Percentiles rank a stretch among this genome's conserved stretches.
Conservation (phyloP, 495 filamentous ascomycete genomes). For the Hypoxylon crocopeplum region DNA sequence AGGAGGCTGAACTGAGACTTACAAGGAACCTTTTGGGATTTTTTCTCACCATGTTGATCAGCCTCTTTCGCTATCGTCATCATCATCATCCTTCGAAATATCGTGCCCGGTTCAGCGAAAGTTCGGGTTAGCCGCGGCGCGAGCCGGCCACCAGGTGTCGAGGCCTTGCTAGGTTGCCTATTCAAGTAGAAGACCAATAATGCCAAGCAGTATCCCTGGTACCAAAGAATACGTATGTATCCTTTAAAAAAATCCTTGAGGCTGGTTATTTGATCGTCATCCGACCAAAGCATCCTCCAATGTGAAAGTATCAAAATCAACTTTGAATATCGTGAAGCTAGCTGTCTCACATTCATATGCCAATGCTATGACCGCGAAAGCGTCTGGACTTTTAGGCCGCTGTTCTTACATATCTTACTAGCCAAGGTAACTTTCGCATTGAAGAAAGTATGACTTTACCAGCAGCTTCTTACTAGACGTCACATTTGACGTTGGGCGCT, state of each 20-base stretch:
- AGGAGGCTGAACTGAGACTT: conserved; percentile 12
- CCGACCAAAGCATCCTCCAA: too few relatives aligned
- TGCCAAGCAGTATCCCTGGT: conserved; percentile 18
- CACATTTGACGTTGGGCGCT: too few relatives aligned
- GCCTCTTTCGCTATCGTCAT: too few relatives aligned
- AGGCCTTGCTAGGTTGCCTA: not conserved
- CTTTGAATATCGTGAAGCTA: too few relatives aligned
- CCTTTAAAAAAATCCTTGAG: conserved; percentile 1
- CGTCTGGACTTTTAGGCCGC: too few relatives aligned
- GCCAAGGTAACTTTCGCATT: not conserved
- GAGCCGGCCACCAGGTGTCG: conserved; percentile 12
- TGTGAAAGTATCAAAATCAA: too few relatives aligned
- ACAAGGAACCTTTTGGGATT: not conserved
- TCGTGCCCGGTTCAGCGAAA: not conserved
- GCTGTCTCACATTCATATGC: too few relatives aligned
- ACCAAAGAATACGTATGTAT: conserved; percentile 2
- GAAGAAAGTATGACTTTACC: not conserved
- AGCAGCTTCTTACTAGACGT: too few relatives aligned
- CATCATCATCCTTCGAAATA: not conserved
- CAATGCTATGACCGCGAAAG: too few relatives aligned
- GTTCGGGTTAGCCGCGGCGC: conserved; percentile 8
- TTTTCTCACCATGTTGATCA: too few relatives aligned
- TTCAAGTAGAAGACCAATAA: not conserved
- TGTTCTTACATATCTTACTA: too few relatives aligned
- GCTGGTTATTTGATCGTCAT: conserved; percentile 13